Conservation (phyloP, 768 basidiomycete genomes). For the Mycena haematopus region DNA sequence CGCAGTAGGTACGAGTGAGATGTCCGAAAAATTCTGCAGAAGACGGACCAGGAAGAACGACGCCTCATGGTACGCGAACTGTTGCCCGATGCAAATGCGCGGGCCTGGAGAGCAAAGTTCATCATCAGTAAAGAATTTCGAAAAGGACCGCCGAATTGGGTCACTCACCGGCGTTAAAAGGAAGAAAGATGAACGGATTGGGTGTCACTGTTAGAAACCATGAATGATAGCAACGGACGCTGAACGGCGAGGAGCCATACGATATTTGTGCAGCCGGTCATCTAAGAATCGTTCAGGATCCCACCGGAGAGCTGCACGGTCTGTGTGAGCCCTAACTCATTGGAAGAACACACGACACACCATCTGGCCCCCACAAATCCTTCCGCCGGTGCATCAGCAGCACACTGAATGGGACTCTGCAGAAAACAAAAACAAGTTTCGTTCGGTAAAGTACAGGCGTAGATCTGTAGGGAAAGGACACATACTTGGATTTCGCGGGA, state of each 20-base stretch:
- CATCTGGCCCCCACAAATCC: conserved; percentile 74
- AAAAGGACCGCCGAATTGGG: too few relatives aligned
- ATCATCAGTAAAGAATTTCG: neutral
- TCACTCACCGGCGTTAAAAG: conserved; percentile 53
- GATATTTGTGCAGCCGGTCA: conserved; percentile 59
- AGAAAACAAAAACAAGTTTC: too few relatives aligned
- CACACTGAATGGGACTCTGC: conserved; percentile 54
- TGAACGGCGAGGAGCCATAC: conserved; percentile 38
- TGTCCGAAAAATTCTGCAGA: conserved; percentile 56
- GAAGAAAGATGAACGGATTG: conserved; percentile 49
- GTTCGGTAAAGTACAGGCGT: neutral
- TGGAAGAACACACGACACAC: neutral
- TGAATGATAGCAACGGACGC: conserved; percentile 30
- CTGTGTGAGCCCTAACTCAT: neutral
- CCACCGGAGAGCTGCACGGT: conserved; percentile 47
- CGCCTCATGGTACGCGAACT: conserved; percentile 72
- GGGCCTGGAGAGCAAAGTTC: conserved; percentile 32
- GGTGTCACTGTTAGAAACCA: conserved; percentile 6
- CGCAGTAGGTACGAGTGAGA: conserved; percentile 51
- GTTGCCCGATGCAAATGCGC: conserved; percentile 55
- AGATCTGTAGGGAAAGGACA: neutral
- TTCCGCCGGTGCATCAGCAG: conserved; percentile 65
- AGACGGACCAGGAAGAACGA: conserved; percentile 69
- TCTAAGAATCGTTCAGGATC: conserved; percentile 77
- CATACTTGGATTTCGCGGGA: conserved; percentile 44